Evolutionary conservation across 176 grass and related monocot genomes (phyloP).

Genomic region (Secale cereale): DNA sequence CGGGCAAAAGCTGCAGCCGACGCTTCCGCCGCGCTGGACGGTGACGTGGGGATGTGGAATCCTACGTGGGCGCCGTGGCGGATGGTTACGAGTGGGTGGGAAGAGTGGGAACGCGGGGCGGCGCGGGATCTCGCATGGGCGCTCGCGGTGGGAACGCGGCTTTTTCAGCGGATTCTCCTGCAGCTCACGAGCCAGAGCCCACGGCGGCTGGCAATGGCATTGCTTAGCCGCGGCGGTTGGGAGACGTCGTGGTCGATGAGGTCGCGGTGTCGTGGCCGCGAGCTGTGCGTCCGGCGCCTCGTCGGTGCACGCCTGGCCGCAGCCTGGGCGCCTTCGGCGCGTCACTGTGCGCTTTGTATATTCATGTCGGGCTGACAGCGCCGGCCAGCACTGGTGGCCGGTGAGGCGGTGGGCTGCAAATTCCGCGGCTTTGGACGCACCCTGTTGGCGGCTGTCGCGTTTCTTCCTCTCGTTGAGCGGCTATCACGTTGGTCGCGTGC

Average conservation of each 20-base stretch:
- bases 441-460: background rate
- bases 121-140: constrained; percentile 14
- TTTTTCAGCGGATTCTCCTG: constrained; percentile 39
- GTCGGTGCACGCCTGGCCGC: constrained; percentile 12
- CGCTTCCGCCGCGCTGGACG: background rate
- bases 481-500: background rate
- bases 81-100: background rate
- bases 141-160: constrained; percentile 40
- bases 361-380: background rate
- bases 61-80: constrained; percentile 39
- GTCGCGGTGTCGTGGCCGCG: background rate
- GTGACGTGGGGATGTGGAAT: background rate
- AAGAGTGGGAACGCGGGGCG: constrained; percentile 28
- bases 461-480: background rate
- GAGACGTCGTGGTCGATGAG: background rate
- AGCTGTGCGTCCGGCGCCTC: background rate
- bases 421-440: background rate
- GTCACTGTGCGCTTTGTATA: background rate
- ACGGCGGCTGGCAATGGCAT: background rate
- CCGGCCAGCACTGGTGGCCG: background rate
- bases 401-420: background rate
- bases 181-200: background rate
- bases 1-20: background rate
- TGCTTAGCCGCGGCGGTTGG: constrained; percentile 12
- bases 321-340: background rate